Evolutionary conservation across 306 rosid genomes (phyloP), one percentile per base, ranked within the genome.

Genomic region (Gleditsia sinensis): DNA sequence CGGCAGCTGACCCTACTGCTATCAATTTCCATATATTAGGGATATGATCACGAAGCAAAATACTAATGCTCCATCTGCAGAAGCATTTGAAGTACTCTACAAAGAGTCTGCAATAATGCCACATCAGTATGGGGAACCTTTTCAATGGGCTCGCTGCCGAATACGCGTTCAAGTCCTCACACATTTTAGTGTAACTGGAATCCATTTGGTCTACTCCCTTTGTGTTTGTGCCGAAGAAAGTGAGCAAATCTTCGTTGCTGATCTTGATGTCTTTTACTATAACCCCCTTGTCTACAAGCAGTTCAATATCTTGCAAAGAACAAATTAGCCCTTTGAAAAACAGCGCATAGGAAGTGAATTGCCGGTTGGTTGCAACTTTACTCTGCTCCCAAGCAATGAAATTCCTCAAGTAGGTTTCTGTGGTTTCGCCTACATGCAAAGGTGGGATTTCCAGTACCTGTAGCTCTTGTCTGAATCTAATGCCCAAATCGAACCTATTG

Each of bases 321-420:
- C 55, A 42, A 13, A 80, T 25, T 60, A 80, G 58, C 8, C 76
- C 75, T 32, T 72, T 56, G 43, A 80, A 72, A n/a, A 74, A 66
- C 53, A 54, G 30, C 16, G 76, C 80, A 69, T 80, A 74, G 1
- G 84, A 80, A 59, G 76, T 59, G 73, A 80, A 65, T 21, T 28
- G 34, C 20, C 53, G 24, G n/a, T 16, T 68, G 11, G 37, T 51
- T 12, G 45, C 70, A 23, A 68, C 30, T 33, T 77, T 69, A 62
- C 72, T 60, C 54, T n/a, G n/a, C n/a, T n/a, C n/a, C n/a, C n/a
- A n/a, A n/a, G n/a, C n/a, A n/a, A n/a, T n/a, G n/a, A n/a, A 46
- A 3, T 73, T 80, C 61, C 73, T 75, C 71, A 74, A 68, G 20
- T 74, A 10, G 11, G 59, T 60, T 51, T 66, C 70, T 12, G 73